These are phyloP conservation scores for Penstemon barbatus DNA, from an alignment of 257 asterid genomes.

Conservation along the genomic window DNA sequence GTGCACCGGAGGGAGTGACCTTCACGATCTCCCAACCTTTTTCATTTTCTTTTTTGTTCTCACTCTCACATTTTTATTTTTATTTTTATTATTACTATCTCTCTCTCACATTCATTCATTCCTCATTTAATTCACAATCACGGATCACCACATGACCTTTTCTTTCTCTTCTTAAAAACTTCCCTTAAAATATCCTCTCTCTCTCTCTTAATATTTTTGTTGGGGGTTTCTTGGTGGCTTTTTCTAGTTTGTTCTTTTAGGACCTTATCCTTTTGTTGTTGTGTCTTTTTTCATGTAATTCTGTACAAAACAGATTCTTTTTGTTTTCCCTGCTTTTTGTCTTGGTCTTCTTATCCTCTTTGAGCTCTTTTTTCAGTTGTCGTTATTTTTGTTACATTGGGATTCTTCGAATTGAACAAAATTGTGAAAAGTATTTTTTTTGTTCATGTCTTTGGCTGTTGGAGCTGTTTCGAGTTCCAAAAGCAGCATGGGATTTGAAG, in stretches of 20 bases:
- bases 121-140: slow-evolving; percentile 40
- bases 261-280: slow-evolving; percentile 40
- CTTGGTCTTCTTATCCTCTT: slow-evolving; percentile 18
- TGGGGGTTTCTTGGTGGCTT: slow-evolving; percentile 34
- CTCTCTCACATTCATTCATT: slow-evolving; percentile 30
- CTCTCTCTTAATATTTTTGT: slow-evolving; percentile 32
- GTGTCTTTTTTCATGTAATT: slow-evolving; percentile 31
- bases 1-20: slow-evolving; percentile 33
- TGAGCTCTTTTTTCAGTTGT: slow-evolving; percentile 24
- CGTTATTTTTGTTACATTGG: slow-evolving; percentile 31
- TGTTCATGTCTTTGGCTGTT: slow-evolving; percentile 72
- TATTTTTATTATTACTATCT: background rate
- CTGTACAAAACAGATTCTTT: slow-evolving; percentile 23
- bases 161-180: slow-evolving; percentile 32
- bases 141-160: slow-evolving; percentile 81
- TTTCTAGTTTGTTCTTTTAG: slow-evolving; percentile 42
- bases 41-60: background rate
- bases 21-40: slow-evolving; percentile 48
- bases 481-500: slow-evolving; percentile 77
- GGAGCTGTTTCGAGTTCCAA: slow-evolving; percentile 71
- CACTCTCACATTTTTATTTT: background rate
- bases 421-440: slow-evolving; percentile 14
- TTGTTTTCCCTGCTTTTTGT: slow-evolving; percentile 18
- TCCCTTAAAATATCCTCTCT: slow-evolving; percentile 30
- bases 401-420: slow-evolving; percentile 15